Percentiles rank a stretch among this genome's conserved stretches.
Evolutionary conservation across 495 filamentous ascomycete genomes (phyloP).

Genomic region (Cairneyella variabilis): DNA sequence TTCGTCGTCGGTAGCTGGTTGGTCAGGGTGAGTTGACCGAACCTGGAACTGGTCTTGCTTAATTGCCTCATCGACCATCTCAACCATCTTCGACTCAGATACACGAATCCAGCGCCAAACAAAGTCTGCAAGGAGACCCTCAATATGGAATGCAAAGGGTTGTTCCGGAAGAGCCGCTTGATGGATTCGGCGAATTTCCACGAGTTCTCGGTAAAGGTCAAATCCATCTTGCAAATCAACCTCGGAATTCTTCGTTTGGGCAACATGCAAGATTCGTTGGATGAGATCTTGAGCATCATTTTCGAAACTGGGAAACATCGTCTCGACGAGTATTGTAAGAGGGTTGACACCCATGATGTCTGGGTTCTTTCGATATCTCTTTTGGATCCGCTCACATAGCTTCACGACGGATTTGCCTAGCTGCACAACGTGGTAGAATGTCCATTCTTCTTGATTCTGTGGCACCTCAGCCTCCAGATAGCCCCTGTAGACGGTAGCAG

Average conservation of each 20-base stretch:
- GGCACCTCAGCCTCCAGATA: constrained; percentile 72
- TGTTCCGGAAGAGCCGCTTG: constrained; percentile 58
- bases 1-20: constrained; percentile 70
- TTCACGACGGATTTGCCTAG: constrained; percentile 81
- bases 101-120: constrained; percentile 91
- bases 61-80: constrained; percentile 85
- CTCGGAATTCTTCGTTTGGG: constrained; percentile 64
- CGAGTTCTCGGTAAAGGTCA: constrained; percentile 83
- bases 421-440: constrained; percentile 81
- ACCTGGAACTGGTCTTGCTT: constrained; percentile 82
- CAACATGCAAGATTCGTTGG: constrained; percentile 67
- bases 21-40: constrained; percentile 52
- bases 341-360: constrained; percentile 90
- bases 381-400: constrained; percentile 80
- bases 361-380: constrained; percentile 84
- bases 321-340: constrained; percentile 71
- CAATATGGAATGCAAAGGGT: constrained; percentile 80
- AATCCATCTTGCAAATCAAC: constrained; percentile 88
- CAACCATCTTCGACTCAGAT: constrained; percentile 72
- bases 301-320: constrained; percentile 84
- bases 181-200: constrained; percentile 78
- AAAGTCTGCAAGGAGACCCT: constrained; percentile 81
- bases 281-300: constrained; percentile 82
- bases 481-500: constrained; percentile 66
- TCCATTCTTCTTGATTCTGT: constrained; percentile 70